Evolutionary conservation across 2,329 filamentous ascomycete species (phyloP), one percentile per base, ranked within the genome.

Genomic region (Aspergillus fumigatus): DNA sequence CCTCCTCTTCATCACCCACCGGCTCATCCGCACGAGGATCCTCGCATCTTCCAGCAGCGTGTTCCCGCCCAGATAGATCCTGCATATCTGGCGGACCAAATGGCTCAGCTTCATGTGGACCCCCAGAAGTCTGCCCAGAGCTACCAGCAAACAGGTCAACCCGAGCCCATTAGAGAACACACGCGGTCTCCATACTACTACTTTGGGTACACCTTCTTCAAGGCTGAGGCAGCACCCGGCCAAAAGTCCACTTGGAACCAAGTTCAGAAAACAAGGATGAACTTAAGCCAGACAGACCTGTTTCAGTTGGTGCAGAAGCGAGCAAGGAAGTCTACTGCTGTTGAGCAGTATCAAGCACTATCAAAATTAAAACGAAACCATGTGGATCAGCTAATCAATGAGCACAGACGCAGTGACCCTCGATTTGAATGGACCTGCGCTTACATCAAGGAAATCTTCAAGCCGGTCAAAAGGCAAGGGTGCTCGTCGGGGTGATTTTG

Each of bases 351-450:
- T 45, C 63, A 66, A 23, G 60, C 35, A 1, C 54, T 77, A 3
- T 65, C 66, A 1, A 60, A 61, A 17, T 48, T 59, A 25, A 72
- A 69, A 38, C 68, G 69, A 3, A 57, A 62, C 6, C 73, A 73
- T 58, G 68, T 77, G 43, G 69, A 73, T 23, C 60, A 65, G 19
- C 55, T 77, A 25, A 68, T 77, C 17, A 61, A 68, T 17, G 70
- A 73, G 48, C 67, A 68, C 43, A 68, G 65, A 45, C 57, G 58
- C 4, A 59, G 55, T 17, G 67, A 75, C 32, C 62, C 63, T 17
- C 61, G 63, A 4, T 72, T 70, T 17, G 66, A 72, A 57, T 76
- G 73, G 71, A 69, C 60, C n/a, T 73, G 66, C 50, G 71, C 68
- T n/a, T 75, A 74, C 58, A 65, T 71, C 25, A 69, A 72, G 49